Evolutionary conservation across 306 rosid genomes (phyloP).

Genomic region (Coriaria nepalensis): DNA sequence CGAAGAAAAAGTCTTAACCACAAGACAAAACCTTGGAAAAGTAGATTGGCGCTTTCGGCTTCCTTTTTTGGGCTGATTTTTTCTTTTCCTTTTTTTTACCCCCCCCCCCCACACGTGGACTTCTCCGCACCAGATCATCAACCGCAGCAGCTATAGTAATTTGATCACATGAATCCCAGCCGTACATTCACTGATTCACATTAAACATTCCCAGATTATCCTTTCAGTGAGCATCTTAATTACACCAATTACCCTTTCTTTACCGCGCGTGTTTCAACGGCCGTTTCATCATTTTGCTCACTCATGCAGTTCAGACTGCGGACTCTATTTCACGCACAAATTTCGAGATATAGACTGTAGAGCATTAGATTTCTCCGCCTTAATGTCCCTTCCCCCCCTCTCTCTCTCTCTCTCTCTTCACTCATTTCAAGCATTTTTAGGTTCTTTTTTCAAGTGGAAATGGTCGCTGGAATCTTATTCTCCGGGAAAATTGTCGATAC

Average conservation of each 20-base stretch:
- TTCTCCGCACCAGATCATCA: too few relatives aligned
- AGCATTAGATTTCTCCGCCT: neutral
- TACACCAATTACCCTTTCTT: neutral
- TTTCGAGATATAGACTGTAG: slow-evolving; percentile 10
- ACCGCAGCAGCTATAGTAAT: too few relatives aligned
- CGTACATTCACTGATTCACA: neutral
- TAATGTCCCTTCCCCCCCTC: slow-evolving; percentile 10
- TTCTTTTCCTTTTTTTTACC: too few relatives aligned
- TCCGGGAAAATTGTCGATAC: slow-evolving; percentile 2
- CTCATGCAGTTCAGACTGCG: slow-evolving; percentile 14
- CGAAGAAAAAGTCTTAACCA: too few relatives aligned
- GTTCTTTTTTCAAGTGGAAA: neutral
- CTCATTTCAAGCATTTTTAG: neutral
- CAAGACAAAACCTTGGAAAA: too few relatives aligned
- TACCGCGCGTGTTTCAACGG: slow-evolving; percentile 3
- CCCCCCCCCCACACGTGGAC: too few relatives aligned
- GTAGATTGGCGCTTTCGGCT: too few relatives aligned
- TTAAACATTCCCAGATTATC: slow-evolving; percentile 9
- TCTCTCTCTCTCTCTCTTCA: slow-evolving; percentile 11
- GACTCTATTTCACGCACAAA: slow-evolving; percentile 12
- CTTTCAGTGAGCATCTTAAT: neutral
- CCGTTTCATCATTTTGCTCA: neutral
- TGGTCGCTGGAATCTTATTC: slow-evolving; percentile 5
- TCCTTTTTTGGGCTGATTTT: too few relatives aligned
- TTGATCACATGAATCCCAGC: slow-evolving; percentile 9